Base-by-base conservation (phyloP, 495 filamentous ascomycete genomes). In the Xylaria curta region DNA sequence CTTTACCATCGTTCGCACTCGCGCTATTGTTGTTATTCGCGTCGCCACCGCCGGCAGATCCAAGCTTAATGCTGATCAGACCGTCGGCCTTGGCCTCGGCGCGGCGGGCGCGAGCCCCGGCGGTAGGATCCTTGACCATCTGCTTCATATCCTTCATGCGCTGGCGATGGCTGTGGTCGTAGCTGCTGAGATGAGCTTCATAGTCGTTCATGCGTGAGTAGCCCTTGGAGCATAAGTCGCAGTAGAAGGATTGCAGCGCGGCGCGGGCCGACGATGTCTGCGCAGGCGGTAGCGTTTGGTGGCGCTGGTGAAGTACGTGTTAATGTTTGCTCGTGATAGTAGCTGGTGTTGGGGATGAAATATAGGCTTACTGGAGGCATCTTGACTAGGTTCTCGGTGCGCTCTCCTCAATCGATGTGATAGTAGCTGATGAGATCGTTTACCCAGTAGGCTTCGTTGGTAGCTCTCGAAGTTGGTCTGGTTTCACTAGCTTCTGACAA, bases 171-270 rank as follows among this genome's bases (percentile, higher is more conserved):
- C 83, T 86, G 81, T 93, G 91, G 75, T 93, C 91, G 79, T 93
- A 93, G 69, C 88, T 90, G 71, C 84, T 83, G 33, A 92, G 86
- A 76, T 93, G 91, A 31, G 88, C 87, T 76, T 92, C 90, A 76
- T 89, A 91, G 72, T 92, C 90, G 75, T 90, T 89, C 85, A 90
- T 89, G 66, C 90, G 90, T 17, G 82, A 83, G 81, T 93, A 93
- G 73, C 90, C 89, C 81, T 93, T 91, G 51, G 85, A 82, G 76
- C 91, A 93, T 68, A 93, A 82, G 53, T 90, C 85, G 83, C 91
- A 99, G 81, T 93, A 94, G 84, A 99, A 97, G 36, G 93, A 89
- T 74, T 92, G 93, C n/a, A 92, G 85, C 6, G 95, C 95, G 76
- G 94, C 93, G 46, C 93, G 90, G 1, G 95, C 95, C 46, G 91